phyloP scores from a whole-genome alignment of 2,329 filamentous ascomycete genomes.

The Fusarium oligoseptatum region DNA sequence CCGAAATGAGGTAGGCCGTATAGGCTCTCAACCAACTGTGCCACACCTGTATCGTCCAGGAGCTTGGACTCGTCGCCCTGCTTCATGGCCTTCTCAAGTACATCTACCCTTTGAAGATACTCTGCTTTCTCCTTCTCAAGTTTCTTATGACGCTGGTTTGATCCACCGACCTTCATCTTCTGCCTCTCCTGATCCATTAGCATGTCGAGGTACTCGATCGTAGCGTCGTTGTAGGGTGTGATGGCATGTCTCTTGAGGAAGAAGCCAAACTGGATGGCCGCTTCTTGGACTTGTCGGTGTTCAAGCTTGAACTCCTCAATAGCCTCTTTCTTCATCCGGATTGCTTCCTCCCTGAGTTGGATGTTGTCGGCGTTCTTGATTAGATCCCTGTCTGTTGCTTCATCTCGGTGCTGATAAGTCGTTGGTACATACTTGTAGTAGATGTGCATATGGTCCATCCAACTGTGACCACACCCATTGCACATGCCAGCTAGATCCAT shows the following conservation, averaged over 20 bases:
- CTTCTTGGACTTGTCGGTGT: constrained; percentile 14
- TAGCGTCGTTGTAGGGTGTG: constrained; percentile 20
- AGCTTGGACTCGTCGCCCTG: not conserved
- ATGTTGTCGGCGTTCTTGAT: not conserved
- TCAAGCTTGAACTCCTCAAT: constrained; percentile 17
- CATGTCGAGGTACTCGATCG: constrained; percentile 19
- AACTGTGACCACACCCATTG: not conserved
- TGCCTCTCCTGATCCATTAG: constrained; percentile 10
- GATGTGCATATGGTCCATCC: constrained; percentile 29
- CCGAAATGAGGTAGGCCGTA: not conserved
- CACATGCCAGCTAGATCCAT: not conserved
- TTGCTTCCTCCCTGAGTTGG: constrained; percentile 4
- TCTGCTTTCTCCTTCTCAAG: constrained; percentile 13
- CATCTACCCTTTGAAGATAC: constrained; percentile 11
- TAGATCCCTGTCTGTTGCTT: not conserved
- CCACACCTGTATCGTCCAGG: not conserved
- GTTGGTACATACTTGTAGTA: constrained; percentile 11
- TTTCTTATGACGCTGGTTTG: not conserved
- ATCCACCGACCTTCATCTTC: constrained; percentile 13
- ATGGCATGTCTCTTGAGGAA: constrained; percentile 17
- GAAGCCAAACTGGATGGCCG: constrained; percentile 21
- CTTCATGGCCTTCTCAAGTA: constrained; percentile 17
- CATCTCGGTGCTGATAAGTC: constrained; percentile 5
- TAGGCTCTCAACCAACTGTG: not conserved
- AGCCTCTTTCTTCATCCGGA: constrained; percentile 6